Evolutionary conservation across 352 stramenopile genomes (phyloP).

Genomic region (Phytophthora meadii): DNA sequence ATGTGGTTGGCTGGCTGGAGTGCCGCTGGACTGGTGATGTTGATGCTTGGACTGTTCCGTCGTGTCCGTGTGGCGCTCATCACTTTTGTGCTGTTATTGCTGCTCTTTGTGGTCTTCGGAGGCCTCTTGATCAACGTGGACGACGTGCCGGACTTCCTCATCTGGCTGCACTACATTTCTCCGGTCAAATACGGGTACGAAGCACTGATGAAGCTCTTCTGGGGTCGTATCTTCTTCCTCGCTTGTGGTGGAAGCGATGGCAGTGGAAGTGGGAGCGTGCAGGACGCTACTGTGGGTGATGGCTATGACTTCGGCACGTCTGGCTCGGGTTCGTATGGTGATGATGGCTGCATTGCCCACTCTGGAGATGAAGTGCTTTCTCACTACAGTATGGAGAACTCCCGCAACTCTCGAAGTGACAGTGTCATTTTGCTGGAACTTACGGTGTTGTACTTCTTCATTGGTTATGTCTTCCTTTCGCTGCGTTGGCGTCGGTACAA

Average conservation of each 20-base stretch:
- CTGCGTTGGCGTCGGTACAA: conserved; percentile 43
- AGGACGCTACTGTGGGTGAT: conserved; percentile 28
- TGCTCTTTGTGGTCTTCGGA: conserved; percentile 55
- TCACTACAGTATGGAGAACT: conserved; percentile 54
- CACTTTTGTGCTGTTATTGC: conserved; percentile 38
- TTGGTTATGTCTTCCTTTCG: conserved; percentile 44
- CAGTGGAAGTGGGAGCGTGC: conserved; percentile 27
- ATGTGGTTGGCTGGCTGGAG: conserved; percentile 47
- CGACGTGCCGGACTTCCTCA: conserved; percentile 57
- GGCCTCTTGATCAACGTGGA: conserved; percentile 53
- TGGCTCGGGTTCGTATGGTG: conserved; percentile 21
- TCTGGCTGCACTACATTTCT: conserved; percentile 70
- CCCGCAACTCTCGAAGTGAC: conserved; percentile 36
- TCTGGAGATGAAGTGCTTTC: conserved; percentile 54
- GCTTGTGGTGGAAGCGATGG: conserved; percentile 23
- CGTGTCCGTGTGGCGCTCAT: conserved; percentile 38
- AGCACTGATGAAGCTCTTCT: conserved; percentile 52
- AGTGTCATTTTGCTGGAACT: conserved; percentile 52
- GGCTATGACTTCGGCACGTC: conserved; percentile 30
- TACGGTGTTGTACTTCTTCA: conserved; percentile 40
- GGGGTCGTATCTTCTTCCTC: conserved; percentile 35
- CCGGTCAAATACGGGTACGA: conserved; percentile 53
- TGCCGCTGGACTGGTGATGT: conserved; percentile 35
- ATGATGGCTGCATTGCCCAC: conserved; percentile 43
- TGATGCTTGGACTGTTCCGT: conserved; percentile 47